Base-by-base conservation (phyloP, 148 eudicot genomes). In the Vaccinium macrocarpon region DNA sequence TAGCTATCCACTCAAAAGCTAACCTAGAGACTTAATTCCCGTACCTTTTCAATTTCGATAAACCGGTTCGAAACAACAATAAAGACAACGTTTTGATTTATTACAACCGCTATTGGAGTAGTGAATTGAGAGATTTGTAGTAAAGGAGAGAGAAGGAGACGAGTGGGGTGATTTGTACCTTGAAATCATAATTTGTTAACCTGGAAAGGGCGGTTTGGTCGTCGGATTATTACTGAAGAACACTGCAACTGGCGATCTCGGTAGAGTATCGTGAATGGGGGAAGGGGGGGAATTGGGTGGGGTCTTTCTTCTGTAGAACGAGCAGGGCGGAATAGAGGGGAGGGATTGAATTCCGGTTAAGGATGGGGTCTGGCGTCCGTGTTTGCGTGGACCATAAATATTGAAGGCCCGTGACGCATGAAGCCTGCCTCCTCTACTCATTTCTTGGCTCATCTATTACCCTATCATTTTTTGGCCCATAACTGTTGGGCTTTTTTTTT, bases 281-380 rank as follows among this genome's bases (percentile, higher is more conserved):
- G 35, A 32, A 32, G 35, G 38, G 38, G 13, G 82, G 29, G 25
- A 56, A 55, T 29, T 27, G 48, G 76, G 76, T 48, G 3, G 23
- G 71, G 71, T 23, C 32, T 23, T 3, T 13, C 11, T 12, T 81
- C 83, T 49, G 55, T 49, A 23, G 57, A 4, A 25, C 57, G 56
- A 25, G 49, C 25, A 25, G 9, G 9, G 83, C 76, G 83, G 83
- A 81, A 81, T 27, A 61, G 76, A 66, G 25, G 57, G 18, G 9
- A 38, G 25, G 18, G 48, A 50, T 25, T 66, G 57, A 68, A 81
- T 81, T 81, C 15, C 49, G 57, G 48, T 50, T 81, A 49, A 11
- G 59, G 70, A 68, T 16, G 13, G 8, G 51, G 29, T 4, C 4
- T 81, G 76, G 76, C 83, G 83, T 68, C 76, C 79, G 56, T 1